Evolutionary conservation across 768 basidiomycete genomes (phyloP), one percentile per base, ranked within the genome.

Genomic region (Naematelia aurantialba): DNA sequence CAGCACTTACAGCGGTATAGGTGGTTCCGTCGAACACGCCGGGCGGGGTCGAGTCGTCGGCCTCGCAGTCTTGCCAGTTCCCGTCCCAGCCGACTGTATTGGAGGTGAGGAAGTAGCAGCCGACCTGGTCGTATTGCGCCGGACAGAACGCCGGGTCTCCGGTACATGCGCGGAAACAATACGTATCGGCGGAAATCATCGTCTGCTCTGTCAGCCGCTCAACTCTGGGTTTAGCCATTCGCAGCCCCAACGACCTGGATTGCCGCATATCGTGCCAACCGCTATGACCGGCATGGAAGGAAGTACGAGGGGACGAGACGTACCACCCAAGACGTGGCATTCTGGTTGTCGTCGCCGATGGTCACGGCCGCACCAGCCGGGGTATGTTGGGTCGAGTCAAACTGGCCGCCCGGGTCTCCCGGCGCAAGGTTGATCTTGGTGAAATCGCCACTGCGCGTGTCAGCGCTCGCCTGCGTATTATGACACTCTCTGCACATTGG

Each of bases 141-240:
- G 72, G 72, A 50, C 72, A 74, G 62, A 31, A 69, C 66, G 60
- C 19, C 2, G 69, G 34, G 65, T 71, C 66, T 13, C 71, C 71
- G 13, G 68, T 68, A 61, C 72, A 74, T 13, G 69, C 72, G 54
- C 72, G 31, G 10, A 74, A 56, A 51, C 72, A 74, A 56, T 67
- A 74, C 2, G 64, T 69, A 5, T 59, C 44, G 21, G 63, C 60
- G 1, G 69, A 68, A 27, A 74, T 71, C 49, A 74, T 42, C 0
- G 66, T 69, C 72, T 73, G 50, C 14, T n/a, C 21, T 27, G 47
- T 47, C 46, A 26, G 34, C 24, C 5, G 14, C 5, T 21, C 44
- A 27, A 39, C 45, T 11, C 3, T 42, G 4, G 3, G 3, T 27
- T 51, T 51, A 8, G 12, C 42, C 42, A 44, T 10, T n/a, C 25